Evolutionary conservation across 1,284 basidiomycete species (phyloP).

Genomic region (Ganoderma sinense): DNA sequence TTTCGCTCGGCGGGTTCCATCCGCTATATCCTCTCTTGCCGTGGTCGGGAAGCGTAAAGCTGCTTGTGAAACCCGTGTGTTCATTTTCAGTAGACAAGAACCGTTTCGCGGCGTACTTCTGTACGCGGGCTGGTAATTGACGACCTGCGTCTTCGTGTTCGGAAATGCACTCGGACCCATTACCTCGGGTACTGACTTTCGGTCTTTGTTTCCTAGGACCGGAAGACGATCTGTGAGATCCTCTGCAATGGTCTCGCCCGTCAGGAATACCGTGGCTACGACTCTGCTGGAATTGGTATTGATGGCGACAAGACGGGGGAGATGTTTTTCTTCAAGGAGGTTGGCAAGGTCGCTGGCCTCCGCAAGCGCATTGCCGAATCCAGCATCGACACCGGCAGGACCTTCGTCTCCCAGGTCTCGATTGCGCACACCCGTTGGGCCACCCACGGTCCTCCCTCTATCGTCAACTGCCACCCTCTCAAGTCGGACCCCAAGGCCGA

Average conservation of each 20-base stretch:
- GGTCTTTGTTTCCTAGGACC: slow-evolving; percentile 63
- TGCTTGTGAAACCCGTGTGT: not conserved
- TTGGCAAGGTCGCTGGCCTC: slow-evolving; percentile 96
- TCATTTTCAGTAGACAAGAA: not conserved
- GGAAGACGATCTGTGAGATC: slow-evolving; percentile 92
- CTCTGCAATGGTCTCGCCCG: slow-evolving; percentile 93
- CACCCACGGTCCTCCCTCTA: slow-evolving; percentile 94
- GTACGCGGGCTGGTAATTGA: not conserved
- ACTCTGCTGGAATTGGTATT: slow-evolving; percentile 95
- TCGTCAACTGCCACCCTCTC: slow-evolving; percentile 96
- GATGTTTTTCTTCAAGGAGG: slow-evolving; percentile 95
- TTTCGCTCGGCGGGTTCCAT: not conserved
- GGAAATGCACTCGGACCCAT: not conserved
- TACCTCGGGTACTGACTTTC: slow-evolving; percentile 1
- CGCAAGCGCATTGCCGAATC: slow-evolving; percentile 91
- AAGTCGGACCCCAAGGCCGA: slow-evolving; percentile 85
- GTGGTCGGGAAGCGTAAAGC: not conserved
- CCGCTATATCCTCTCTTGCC: not conserved
- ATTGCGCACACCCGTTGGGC: slow-evolving; percentile 99
- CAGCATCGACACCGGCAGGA: slow-evolving; percentile 81
- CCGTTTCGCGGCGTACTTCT: no score
- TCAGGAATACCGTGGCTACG: slow-evolving; percentile 98
- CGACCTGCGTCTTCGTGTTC: not conserved
- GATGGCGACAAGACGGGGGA: slow-evolving; percentile 90
- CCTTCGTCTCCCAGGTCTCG: slow-evolving; percentile 89